phyloP scores from a whole-genome alignment of 1,139 yeast genomes.

The Pneumocystis carinii region DNA sequence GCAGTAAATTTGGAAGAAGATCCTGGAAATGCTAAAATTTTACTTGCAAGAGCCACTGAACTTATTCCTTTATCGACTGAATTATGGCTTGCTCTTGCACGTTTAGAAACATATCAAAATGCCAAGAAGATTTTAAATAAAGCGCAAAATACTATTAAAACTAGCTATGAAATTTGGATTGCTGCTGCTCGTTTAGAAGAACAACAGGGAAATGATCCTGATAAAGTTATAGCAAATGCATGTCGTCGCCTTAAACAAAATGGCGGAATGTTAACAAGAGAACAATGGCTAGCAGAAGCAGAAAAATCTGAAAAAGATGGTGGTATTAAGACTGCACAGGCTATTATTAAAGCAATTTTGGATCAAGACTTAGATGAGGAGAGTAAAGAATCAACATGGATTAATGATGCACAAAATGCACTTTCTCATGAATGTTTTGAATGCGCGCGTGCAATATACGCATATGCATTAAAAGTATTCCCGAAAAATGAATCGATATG shows the following conservation, averaged over 20 bases:
- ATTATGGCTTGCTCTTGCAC: slow-evolving; percentile 46
- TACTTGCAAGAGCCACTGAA: slow-evolving; percentile 55
- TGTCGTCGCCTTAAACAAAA: slow-evolving; percentile 29
- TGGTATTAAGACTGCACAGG: slow-evolving; percentile 24
- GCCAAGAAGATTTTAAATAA: slow-evolving; percentile 41
- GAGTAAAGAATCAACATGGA: slow-evolving; percentile 23
- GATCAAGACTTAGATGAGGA: slow-evolving; percentile 23
- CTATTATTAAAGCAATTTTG: slow-evolving; percentile 23
- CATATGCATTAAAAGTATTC: slow-evolving; percentile 31
- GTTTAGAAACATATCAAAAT: slow-evolving; percentile 32
- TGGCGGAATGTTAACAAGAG: slow-evolving; percentile 23
- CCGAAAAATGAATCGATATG: slow-evolving; percentile 43
- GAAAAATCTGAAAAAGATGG: slow-evolving; percentile 25
- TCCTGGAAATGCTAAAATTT: slow-evolving; percentile 34
- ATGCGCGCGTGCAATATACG: slow-evolving; percentile 37
- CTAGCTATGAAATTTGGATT: slow-evolving; percentile 51
- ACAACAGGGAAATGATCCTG: slow-evolving; percentile 31
- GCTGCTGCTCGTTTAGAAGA: slow-evolving; percentile 63
- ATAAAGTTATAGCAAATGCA: slow-evolving; percentile 38
- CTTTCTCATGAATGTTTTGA: slow-evolving; percentile 22
- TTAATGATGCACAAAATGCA: slow-evolving; percentile 25
- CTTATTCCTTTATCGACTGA: slow-evolving; percentile 46
- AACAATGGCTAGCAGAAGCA: slow-evolving; percentile 39
- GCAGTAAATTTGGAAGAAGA: slow-evolving; percentile 34
- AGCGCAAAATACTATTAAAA: slow-evolving; percentile 43